Conservation (phyloP, 495 filamentous ascomycete species). For the Lophiostoma macrostomum region DNA sequence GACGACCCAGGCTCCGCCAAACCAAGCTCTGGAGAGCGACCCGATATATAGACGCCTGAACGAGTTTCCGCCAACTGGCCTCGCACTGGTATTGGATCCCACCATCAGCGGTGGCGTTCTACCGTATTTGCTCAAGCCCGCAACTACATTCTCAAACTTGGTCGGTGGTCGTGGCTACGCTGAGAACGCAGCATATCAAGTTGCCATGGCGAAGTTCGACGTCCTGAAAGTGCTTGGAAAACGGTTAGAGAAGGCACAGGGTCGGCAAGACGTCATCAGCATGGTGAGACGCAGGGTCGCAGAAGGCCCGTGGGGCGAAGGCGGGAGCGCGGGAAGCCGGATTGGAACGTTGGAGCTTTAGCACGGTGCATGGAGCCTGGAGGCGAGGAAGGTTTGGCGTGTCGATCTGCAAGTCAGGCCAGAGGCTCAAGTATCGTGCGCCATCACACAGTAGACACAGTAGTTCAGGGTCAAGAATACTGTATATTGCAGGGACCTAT, state of each 20-base stretch:
- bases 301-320: conserved; percentile 29
- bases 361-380: no score
- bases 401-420: no score
- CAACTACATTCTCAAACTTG: conserved; percentile 56
- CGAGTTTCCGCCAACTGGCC: conserved; percentile 33
- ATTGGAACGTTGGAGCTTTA: conserved; percentile 32
- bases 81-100: conserved; percentile 25
- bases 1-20: conserved; percentile 39
- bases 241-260: conserved; percentile 17
- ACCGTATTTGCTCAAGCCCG: conserved; percentile 59
- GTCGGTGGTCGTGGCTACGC: conserved; percentile 58
- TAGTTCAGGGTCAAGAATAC: no score
- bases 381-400: background rate
- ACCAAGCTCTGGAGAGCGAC: conserved; percentile 22
- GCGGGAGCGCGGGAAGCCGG: conserved; percentile 16
- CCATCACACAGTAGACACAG: no score
- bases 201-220: conserved; percentile 60
- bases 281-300: conserved; percentile 24
- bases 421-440: no score
- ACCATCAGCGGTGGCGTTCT: conserved; percentile 42
- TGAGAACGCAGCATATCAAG: conserved; percentile 57
- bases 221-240: conserved; percentile 47
- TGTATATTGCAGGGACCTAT: no score
- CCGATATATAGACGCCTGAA: conserved; percentile 16
- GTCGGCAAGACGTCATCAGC: conserved; percentile 7